A percentile compares a stretch with the other conserved stretches of the same genome.
phyloP scores from a whole-genome alignment of 148 eudicot genomes.

The Nepenthes gracilis region DNA sequence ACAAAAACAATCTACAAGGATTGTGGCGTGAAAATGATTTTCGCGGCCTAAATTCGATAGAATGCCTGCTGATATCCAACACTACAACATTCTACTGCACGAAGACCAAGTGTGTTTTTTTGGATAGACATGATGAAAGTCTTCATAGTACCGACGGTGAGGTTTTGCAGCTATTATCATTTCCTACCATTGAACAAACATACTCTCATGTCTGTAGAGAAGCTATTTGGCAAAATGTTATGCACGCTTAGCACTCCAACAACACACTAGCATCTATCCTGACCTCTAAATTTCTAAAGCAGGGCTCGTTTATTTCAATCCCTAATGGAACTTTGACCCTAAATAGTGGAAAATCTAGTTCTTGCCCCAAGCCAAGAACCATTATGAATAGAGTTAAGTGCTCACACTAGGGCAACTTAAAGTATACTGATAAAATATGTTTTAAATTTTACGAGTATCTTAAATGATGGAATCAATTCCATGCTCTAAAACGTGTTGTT shows the following conservation, averaged over 20 bases:
- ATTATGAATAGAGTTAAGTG: not conserved
- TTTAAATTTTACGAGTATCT: not conserved
- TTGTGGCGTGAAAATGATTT: not conserved
- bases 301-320: not conserved
- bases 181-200: slow-evolving; percentile 6
- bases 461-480: not conserved
- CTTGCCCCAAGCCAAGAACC: not conserved
- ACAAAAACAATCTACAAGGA: slow-evolving; percentile 1
- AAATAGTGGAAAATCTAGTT: not conserved
- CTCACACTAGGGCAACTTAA: not conserved
- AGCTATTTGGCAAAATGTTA: not conserved
- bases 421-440: not conserved
- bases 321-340: not conserved
- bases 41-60: not conserved
- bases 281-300: not conserved
- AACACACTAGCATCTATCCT: too few relatives aligned
- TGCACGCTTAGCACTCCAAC: too few relatives aligned
- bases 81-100: not conserved
- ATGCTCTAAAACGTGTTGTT: not conserved
- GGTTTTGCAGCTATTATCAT: not conserved
- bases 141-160: slow-evolving; percentile 4
- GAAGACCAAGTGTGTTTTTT: slow-evolving; percentile 6
- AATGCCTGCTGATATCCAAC: slow-evolving; percentile 1
- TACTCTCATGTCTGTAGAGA: slow-evolving; percentile 1
- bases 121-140: slow-evolving; percentile 5